Evolutionary conservation across 1,139 yeast species (phyloP).

Genomic region (Sugiyamaella grinbergsii): DNA sequence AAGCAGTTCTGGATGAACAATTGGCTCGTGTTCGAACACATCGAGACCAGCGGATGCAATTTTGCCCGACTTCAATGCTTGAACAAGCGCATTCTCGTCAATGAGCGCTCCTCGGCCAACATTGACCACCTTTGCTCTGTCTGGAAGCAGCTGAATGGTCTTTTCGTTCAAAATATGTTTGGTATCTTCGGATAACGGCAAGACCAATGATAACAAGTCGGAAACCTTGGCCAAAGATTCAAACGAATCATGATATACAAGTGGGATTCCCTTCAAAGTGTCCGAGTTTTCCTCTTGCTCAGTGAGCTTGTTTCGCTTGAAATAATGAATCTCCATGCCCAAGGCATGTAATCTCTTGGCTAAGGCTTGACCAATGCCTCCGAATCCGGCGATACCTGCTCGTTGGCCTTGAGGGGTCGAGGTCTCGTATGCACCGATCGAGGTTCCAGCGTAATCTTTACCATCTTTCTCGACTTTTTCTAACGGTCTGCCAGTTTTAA

Average conservation of each 20-base stretch:
- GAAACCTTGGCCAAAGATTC: constrained; percentile 45
- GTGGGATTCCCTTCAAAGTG: constrained; percentile 43
- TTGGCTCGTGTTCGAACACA: constrained; percentile 73
- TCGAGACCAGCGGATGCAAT: constrained; percentile 77
- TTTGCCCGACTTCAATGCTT: constrained; percentile 67
- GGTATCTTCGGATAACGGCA: constrained; percentile 68
- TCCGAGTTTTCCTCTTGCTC: constrained; percentile 38
- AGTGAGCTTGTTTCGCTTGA: constrained; percentile 56
- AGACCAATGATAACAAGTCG: constrained; percentile 66
- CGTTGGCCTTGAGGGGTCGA: constrained; percentile 55
- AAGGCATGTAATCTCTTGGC: constrained; percentile 58
- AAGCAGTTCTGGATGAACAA: constrained; percentile 54
- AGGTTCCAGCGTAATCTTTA: constrained; percentile 8
- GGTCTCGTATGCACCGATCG: constrained; percentile 26
- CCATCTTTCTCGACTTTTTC: constrained; percentile 41
- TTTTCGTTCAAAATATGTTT: constrained; percentile 55
- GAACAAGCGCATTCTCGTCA: constrained; percentile 70
- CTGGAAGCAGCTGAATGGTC: constrained; percentile 51
- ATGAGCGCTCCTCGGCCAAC: constrained; percentile 78
- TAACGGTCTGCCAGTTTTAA: constrained; percentile 34
- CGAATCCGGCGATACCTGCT: constrained; percentile 76
- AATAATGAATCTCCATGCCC: constrained; percentile 63
- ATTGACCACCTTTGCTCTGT: constrained; percentile 67
- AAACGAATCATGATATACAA: constrained; percentile 49
- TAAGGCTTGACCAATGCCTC: constrained; percentile 69